Evolutionary conservation across 805 yeast species (phyloP).

Genomic region (Candida namnaoensis): DNA sequence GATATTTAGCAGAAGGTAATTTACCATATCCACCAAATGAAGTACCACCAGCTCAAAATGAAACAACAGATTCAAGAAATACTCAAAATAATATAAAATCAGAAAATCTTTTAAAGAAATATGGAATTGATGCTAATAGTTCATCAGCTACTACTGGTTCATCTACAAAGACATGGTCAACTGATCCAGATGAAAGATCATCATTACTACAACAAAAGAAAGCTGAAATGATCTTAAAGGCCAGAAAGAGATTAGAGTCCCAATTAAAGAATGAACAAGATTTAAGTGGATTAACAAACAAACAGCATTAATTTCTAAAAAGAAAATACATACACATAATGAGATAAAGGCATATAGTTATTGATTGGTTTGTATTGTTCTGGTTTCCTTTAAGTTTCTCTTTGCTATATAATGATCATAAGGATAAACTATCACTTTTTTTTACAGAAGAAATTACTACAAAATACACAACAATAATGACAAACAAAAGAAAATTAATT

Average conservation of each 20-base stretch:
- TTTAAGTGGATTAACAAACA: slow-evolving; percentile 5
- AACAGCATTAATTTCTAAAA: too few species aligned
- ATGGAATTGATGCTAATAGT: slow-evolving; percentile 25
- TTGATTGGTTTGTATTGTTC: too few species aligned
- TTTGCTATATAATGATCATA: too few species aligned
- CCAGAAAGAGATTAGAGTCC: slow-evolving; percentile 47
- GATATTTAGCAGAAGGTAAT: slow-evolving; percentile 50
- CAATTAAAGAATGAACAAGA: slow-evolving; percentile 18
- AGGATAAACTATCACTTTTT: too few species aligned
- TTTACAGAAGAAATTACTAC: too few species aligned
- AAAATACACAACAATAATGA: too few species aligned
- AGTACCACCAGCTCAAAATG: slow-evolving; percentile 9
- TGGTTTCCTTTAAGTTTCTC: too few species aligned
- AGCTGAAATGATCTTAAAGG: slow-evolving; percentile 49
- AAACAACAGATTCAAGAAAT: slow-evolving; percentile 11
- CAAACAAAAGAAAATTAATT: too few species aligned
- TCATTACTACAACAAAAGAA: slow-evolving; percentile 37
- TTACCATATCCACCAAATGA: slow-evolving; percentile 48
- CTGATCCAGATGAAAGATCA: slow-evolving; percentile 33
- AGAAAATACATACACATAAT: too few species aligned
- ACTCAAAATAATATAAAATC: slow-evolving; percentile 14
- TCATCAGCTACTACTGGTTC: slow-evolving; percentile 1
- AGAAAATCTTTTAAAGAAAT: slow-evolving; percentile 30
- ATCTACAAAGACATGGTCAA: slow-evolving; percentile 28
- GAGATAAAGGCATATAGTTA: too few species aligned